Evolutionary conservation across 2,329 filamentous ascomycete species (phyloP).

Genomic region (Aspergillus glaucus): DNA sequence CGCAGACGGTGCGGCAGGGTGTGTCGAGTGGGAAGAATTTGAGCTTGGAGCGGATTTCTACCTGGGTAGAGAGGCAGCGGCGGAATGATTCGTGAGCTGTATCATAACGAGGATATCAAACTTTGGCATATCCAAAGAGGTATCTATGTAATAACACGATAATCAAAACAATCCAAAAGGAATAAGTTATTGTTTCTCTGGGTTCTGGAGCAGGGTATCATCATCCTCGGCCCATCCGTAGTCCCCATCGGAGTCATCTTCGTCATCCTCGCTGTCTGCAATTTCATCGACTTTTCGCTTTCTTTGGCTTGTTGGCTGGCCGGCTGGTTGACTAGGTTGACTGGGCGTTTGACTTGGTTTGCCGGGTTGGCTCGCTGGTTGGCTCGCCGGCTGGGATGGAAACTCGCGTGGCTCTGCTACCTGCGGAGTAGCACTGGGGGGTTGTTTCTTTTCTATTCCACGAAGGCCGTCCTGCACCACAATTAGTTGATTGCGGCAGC

Average conservation of each 20-base stretch:
- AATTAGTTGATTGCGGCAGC: neutral
- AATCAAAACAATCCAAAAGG: neutral
- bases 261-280: constrained; percentile 40
- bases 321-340: too few species aligned
- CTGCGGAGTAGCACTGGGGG: constrained; percentile 1
- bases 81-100: neutral
- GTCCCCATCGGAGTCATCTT: constrained; percentile 24
- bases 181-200: neutral
- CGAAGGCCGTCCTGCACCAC: constrained; percentile 10
- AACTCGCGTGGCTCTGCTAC: constrained; percentile 4
- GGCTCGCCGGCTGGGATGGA: constrained; percentile 7
- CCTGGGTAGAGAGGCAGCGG: constrained; percentile 12
- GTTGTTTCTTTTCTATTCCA: constrained; percentile 6
- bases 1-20: constrained; percentile 4
- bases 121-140: neutral
- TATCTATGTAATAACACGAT: too few species aligned
- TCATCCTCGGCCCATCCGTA: constrained; percentile 23
- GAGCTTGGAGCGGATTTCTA: constrained; percentile 17
- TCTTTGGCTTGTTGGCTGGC: constrained; percentile 13
- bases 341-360: too few species aligned
- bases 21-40: constrained; percentile 14
- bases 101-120: neutral
- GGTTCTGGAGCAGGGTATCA: constrained; percentile 6
- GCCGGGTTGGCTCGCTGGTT: constrained; percentile 8
- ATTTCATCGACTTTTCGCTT: constrained; percentile 42